Percentiles rank a stretch among this genome's conserved stretches.
These are phyloP conservation scores for Cardamine occulta DNA, from an alignment of 345 rosid species.

Conservation along the genomic window DNA sequence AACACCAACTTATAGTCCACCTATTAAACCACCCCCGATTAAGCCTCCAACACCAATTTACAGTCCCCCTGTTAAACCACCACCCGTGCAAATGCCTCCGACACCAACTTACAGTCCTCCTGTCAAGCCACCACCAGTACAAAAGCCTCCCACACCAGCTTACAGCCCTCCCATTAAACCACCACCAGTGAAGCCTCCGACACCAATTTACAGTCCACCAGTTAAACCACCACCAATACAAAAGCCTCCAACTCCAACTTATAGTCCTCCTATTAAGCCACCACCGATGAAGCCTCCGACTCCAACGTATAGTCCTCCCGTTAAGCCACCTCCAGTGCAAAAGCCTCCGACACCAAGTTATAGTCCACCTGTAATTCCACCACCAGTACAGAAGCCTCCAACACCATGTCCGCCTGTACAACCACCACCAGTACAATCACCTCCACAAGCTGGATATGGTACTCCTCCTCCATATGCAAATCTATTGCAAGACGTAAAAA, in stretches of 20 bases:
- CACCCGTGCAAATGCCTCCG: constrained; percentile 7
- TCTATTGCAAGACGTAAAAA: neutral
- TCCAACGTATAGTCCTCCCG: neutral
- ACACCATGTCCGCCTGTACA: neutral
- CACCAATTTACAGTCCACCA: neutral
- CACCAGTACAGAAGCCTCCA: constrained; percentile 21
- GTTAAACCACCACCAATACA: neutral
- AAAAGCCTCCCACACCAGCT: constrained; percentile 14
- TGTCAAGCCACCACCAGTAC: neutral
- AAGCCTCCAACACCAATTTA: no score
- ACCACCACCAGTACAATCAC: neutral
- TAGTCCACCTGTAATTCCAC: neutral
- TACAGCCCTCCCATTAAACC: neutral
- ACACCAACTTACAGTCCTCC: constrained; percentile 11
- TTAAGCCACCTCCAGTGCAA: neutral
- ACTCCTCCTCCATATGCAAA: constrained; percentile 43
- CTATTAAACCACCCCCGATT: neutral
- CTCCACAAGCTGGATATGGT: constrained; percentile 41
- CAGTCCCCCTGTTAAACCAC: neutral
- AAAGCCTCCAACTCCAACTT: constrained; percentile 23
- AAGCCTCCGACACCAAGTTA: constrained; percentile 10
- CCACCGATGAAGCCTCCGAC: neutral
- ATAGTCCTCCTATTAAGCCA: neutral
- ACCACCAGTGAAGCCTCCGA: neutral
- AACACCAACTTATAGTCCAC: neutral